A percentile compares a stretch with the other conserved stretches of the same genome.
phyloP scores from a whole-genome alignment of 1,139 yeast genomes.

The Nakaseomyces uthaithaninus region DNA sequence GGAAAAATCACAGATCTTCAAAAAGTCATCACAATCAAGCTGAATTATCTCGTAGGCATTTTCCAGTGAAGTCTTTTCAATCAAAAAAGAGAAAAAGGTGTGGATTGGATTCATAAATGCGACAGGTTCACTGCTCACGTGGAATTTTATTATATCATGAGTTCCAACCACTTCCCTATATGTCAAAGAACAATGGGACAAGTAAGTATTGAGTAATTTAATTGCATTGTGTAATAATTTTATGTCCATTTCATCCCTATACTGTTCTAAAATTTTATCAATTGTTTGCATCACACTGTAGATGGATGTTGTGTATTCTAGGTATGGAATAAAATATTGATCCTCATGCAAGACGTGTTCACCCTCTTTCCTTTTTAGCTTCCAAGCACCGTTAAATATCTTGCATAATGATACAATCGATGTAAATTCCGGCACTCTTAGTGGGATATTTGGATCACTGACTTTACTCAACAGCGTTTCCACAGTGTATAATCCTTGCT shows the following conservation, averaged over 20 bases:
- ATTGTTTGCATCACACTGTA: constrained; percentile 41
- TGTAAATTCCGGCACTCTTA: constrained; percentile 34
- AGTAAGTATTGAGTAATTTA: constrained; percentile 33
- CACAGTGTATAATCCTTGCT: constrained; percentile 50
- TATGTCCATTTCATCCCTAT: constrained; percentile 22
- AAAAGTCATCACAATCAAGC: constrained; percentile 30
- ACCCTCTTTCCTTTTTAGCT: constrained; percentile 51
- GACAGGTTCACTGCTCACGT: constrained; percentile 42
- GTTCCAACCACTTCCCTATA: constrained; percentile 23
- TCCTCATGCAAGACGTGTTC: constrained; percentile 59
- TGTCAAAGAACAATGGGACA: constrained; percentile 23
- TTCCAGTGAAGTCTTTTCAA: constrained; percentile 24
- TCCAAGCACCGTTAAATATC: constrained; percentile 51
- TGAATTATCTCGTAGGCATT: constrained; percentile 18
- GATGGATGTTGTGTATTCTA: constrained; percentile 42
- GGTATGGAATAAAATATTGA: constrained; percentile 42
- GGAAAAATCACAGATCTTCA: constrained; percentile 46
- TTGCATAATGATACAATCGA: constrained; percentile 39
- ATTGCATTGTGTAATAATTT: constrained; percentile 31
- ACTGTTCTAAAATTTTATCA: constrained; percentile 34
- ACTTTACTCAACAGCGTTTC: constrained; percentile 39
- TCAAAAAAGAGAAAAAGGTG: constrained; percentile 36
- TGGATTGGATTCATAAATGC: constrained; percentile 56
- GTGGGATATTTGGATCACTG: constrained; percentile 25
- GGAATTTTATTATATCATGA: constrained; percentile 32